Conservation (phyloP, 345 rosid genomes). For the Rhodamnia rubescens region DNA sequence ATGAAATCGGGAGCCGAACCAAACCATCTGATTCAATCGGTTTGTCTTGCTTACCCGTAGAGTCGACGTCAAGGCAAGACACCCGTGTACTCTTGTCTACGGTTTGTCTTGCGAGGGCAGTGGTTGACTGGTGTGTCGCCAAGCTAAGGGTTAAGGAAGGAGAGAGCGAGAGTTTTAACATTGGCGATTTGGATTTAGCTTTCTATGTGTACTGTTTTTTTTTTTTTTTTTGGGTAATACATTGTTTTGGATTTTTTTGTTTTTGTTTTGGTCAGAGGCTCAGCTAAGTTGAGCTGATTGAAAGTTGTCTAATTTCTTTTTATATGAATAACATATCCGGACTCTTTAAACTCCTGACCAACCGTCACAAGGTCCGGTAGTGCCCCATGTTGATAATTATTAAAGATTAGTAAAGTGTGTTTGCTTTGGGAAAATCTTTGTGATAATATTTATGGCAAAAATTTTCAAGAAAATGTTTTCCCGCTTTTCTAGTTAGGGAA, state of each 20-base stretch:
- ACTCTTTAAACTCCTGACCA: neutral
- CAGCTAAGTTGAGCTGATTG: too few species aligned
- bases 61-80: neutral
- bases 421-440: fast-evolving
- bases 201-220: too few species aligned
- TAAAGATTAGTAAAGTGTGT: neutral
- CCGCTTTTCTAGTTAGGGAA: neutral
- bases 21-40: too few species aligned
- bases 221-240: too few species aligned
- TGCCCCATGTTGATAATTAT: neutral
- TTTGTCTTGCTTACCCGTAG: neutral
- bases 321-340: too few species aligned
- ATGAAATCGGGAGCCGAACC: too few species aligned
- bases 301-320: too few species aligned
- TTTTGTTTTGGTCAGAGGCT: too few species aligned
- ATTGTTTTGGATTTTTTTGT: too few species aligned
- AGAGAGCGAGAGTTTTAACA: neutral
- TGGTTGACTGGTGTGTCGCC: neutral
- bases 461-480: neutral
- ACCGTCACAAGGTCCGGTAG: fast-evolving
- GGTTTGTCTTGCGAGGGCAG: neutral
- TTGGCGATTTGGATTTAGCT: neutral
- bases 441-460: fast-evolving
- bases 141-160: neutral
- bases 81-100: neutral